phyloP scores from a whole-genome alignment of 202 grass and related monocot genomes.

The Carex arenaria region DNA sequence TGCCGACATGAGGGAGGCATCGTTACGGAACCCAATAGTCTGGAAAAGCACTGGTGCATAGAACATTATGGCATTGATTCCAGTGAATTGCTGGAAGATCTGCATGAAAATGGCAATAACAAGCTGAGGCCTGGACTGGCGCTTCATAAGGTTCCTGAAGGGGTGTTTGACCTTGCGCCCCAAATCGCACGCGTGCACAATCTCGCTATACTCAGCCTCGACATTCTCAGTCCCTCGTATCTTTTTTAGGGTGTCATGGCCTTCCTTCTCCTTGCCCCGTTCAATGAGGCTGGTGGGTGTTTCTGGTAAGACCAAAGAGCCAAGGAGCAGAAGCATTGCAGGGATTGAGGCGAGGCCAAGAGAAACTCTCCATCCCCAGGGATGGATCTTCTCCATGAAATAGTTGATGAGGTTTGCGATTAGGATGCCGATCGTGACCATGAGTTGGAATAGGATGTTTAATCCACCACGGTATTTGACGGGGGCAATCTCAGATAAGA shows the following conservation, averaged over 20 bases:
- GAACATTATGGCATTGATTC: slow-evolving; percentile 93
- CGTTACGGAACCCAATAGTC: slow-evolving; percentile 62
- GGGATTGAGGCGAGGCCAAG: slow-evolving; percentile 53
- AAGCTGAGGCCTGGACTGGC: slow-evolving; percentile 47
- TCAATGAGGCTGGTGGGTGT: slow-evolving; percentile 71
- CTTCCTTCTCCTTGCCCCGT: slow-evolving; percentile 15
- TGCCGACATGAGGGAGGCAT: slow-evolving; percentile 51
- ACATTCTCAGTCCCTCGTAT: slow-evolving; percentile 53
- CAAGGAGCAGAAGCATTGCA: slow-evolving; percentile 32
- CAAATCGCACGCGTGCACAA: slow-evolving; percentile 28
- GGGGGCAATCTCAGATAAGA: slow-evolving; percentile 71
- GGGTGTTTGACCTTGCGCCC: slow-evolving; percentile 42
- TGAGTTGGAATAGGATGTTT: slow-evolving; percentile 79
- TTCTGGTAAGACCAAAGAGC: slow-evolving; percentile 60
- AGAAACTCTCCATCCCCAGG: slow-evolving; percentile 44
- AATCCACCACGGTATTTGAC: slow-evolving; percentile 54
- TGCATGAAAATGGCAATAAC: slow-evolving; percentile 65
- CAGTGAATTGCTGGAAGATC: slow-evolving; percentile 82
- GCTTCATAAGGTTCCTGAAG: slow-evolving; percentile 30
- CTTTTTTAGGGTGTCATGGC: slow-evolving; percentile 29
- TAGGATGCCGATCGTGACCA: slow-evolving; percentile 72
- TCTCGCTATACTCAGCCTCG: slow-evolving; percentile 48
- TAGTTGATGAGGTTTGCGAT: slow-evolving; percentile 66
- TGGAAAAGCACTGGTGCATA: slow-evolving; percentile 73
- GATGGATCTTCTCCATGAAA: slow-evolving; percentile 36